A percentile compares a stretch with the other conserved stretches of the same genome.
These are phyloP conservation scores for Eleusine indica DNA, from an alignment of 176 grass and related monocot genomes.

Conservation along the genomic window DNA sequence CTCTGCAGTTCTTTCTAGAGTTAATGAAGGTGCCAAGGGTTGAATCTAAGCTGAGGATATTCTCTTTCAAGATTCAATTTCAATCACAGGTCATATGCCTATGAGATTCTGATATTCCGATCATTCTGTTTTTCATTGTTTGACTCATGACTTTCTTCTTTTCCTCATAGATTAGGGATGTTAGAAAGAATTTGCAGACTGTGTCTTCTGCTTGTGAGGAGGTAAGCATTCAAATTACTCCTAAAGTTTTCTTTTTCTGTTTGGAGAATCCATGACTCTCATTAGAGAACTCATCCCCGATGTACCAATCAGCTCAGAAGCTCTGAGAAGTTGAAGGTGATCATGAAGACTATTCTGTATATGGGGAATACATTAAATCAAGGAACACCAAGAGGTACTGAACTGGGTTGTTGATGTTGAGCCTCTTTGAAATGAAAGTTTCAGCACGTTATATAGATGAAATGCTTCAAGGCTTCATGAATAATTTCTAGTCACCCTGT, in stretches of 20 bases:
- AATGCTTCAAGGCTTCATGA: not conserved
- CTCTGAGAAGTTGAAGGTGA: slow-evolving; percentile 92
- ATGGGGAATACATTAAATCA: slow-evolving; percentile 96
- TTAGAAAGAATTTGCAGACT: slow-evolving; percentile 75
- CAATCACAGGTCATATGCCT: slow-evolving; percentile 66
- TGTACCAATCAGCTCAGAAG: slow-evolving; percentile 63
- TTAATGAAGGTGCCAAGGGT: slow-evolving; percentile 98
- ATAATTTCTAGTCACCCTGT: slow-evolving; percentile 18
- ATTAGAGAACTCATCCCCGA: slow-evolving; percentile 35
- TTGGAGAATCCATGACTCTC: slow-evolving; percentile 28
- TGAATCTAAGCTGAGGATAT: slow-evolving; percentile 91
- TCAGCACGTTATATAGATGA: not conserved
- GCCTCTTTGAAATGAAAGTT: slow-evolving; percentile 19
- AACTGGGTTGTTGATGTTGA: not conserved
- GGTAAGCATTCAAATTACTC: slow-evolving; percentile 59
- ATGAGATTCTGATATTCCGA: slow-evolving; percentile 14
- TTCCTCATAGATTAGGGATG: slow-evolving; percentile 75
- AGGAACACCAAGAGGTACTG: slow-evolving; percentile 90
- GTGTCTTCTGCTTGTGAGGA: slow-evolving; percentile 85
- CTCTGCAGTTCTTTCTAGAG: slow-evolving; percentile 88
- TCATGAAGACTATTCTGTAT: slow-evolving; percentile 93
- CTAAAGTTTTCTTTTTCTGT: slow-evolving; percentile 6
- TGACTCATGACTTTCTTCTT: slow-evolving; percentile 41
- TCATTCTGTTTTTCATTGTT: slow-evolving; percentile 37
- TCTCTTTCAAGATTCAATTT: slow-evolving; percentile 97